A percentile compares a stretch with the other conserved stretches of the same genome.
These are phyloP conservation scores for Madurella fahalii DNA, from an alignment of 2,329 filamentous ascomycete species.

Conservation along the genomic window DNA sequence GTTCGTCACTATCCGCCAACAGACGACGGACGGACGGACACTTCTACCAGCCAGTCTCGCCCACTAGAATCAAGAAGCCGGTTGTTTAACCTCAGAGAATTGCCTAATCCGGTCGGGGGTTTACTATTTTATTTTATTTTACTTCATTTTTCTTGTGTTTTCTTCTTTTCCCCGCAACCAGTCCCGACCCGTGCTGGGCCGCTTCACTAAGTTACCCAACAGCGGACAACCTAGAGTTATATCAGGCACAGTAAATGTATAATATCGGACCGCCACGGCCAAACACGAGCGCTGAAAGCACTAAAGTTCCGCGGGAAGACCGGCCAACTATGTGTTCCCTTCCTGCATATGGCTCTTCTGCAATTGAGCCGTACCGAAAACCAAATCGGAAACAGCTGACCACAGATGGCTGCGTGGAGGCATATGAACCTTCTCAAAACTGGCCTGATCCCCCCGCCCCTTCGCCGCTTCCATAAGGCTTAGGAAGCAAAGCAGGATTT, in stretches of 20 bases:
- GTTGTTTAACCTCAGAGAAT: too few relatives aligned
- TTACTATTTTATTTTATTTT: neutral
- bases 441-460: too few relatives aligned
- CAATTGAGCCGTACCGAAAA: slow-evolving; percentile 2
- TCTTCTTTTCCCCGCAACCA: neutral
- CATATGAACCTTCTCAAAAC: neutral
- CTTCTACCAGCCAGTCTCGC: too few relatives aligned
- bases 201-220: neutral
- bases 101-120: too few relatives aligned
- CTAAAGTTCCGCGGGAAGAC: neutral
- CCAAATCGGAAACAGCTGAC: neutral
- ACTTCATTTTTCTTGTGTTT: too few relatives aligned
- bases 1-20: too few relatives aligned
- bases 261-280: slow-evolving; percentile 13
- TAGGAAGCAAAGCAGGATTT: neutral
- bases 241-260: slow-evolving; percentile 21
- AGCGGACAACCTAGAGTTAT: slow-evolving; percentile 7
- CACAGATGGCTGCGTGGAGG: neutral
- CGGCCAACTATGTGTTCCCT: neutral
- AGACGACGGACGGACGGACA: too few relatives aligned
- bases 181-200: neutral
- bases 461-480: neutral
- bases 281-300: slow-evolving; percentile 5
- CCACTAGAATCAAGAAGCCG: too few relatives aligned
- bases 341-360: neutral